Base-by-base conservation (phyloP, 352 stramenopile species). In the Elongisporangium anandrum region DNA sequence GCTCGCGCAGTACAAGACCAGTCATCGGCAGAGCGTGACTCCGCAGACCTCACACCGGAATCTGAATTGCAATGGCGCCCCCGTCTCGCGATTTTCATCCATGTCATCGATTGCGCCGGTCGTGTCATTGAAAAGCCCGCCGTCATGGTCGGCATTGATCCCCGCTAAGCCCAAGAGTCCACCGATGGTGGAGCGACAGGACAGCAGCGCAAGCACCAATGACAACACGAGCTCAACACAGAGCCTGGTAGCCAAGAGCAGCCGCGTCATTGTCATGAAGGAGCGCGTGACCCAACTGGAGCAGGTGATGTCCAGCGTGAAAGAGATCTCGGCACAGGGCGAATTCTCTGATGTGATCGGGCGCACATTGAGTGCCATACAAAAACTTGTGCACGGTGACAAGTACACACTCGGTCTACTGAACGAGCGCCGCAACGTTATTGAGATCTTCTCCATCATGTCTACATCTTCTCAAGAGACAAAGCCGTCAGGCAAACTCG, bases 391-490 rank as follows among this genome's bases (percentile, higher is more conserved):
- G 5, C 65, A 65, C 15, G 77, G 77, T 3, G 74, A 87, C 60
- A 87, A 83, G 59, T 86, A 87, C 69, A 85, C 77, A 4, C 64
- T 90, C 20, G 80, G 77, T 0, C 64, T 90, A 17, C 52, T 83
- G 15, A 85, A 85, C 47, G 80, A 90, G 54, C 68, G 77, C 16
- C 72, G 70, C 20, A 87, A 86, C 52, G 66, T 83, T 19, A 65
- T 88, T 47, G 73, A 86, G 49, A 62, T 90, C 17, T 88, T 77
- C 56, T 90, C 80, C 0, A 17, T 29, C 10, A 45, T 45, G 34
- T 45, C 34, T 4, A 17, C 34, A 15, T 45, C 34, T 17, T 12
- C 34, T 45, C 34, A 45, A 45, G 34, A 45, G 17, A 2, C 10
- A 45, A 45, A 45, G 34, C 10, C 34, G 9, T 3, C 12, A 45